Conservation (phyloP, 768 basidiomycete species). For the Tulasnella sp. region DNA sequence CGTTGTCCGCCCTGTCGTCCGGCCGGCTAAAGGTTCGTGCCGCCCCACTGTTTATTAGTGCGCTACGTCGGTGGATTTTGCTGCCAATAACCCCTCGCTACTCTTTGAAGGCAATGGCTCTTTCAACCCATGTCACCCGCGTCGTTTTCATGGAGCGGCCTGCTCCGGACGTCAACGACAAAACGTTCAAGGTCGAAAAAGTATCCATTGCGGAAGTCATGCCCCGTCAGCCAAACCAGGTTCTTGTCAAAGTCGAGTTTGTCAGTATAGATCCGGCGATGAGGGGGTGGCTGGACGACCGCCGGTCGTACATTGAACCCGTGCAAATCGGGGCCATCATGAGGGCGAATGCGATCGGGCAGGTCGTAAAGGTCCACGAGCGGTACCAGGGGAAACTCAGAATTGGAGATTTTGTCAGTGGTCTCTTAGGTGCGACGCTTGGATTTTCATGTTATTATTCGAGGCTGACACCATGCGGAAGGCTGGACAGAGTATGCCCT, state of each 20-base stretch:
- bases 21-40: too few relatives aligned
- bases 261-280: slow-evolving; percentile 79
- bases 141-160: slow-evolving; percentile 71
- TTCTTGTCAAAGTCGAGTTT: slow-evolving; percentile 68
- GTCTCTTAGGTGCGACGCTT: slow-evolving; percentile 40
- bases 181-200: slow-evolving; percentile 51
- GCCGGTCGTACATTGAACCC: slow-evolving; percentile 29
- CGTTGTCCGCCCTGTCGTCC: too few relatives aligned
- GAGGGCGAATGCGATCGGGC: slow-evolving; percentile 56
- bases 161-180: slow-evolving; percentile 43
- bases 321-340: slow-evolving; percentile 60
- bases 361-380: slow-evolving; percentile 25
- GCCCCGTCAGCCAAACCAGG: slow-evolving; percentile 24
- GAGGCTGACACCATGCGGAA: slow-evolving; percentile 21
- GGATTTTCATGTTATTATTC: neutral
- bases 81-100: neutral
- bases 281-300: slow-evolving; percentile 68
- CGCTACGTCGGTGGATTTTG: too few relatives aligned
- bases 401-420: slow-evolving; percentile 59
- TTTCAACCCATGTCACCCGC: slow-evolving; percentile 21
- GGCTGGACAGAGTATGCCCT: slow-evolving; percentile 73
- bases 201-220: slow-evolving; percentile 11
- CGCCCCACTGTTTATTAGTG: too few relatives aligned
- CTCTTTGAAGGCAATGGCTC: slow-evolving; percentile 4
- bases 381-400: slow-evolving; percentile 27